phyloP scores from a whole-genome alignment of 768 basidiomycete genomes.

The Hortiboletus campestris region DNA sequence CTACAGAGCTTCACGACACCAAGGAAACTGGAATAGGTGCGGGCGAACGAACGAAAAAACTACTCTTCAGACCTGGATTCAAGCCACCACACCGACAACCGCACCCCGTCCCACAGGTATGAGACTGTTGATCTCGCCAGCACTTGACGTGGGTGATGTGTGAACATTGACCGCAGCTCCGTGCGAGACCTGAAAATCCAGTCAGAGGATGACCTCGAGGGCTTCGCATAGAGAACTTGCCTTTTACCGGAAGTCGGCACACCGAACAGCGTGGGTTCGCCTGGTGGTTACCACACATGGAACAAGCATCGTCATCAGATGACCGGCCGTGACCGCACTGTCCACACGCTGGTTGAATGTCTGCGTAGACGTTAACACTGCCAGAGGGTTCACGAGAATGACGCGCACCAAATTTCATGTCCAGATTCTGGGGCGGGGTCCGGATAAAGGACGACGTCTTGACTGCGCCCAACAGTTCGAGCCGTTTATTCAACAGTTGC shows the following conservation, averaged over 20 bases:
- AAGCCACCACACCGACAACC: conserved; percentile 54
- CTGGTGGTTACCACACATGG: conserved; percentile 41
- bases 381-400: neutral
- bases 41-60: conserved; percentile 15
- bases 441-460: conserved; percentile 30
- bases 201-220: neutral
- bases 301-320: conserved; percentile 39
- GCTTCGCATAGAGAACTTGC: conserved; percentile 33
- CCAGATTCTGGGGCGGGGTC: conserved; percentile 28
- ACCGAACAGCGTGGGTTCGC: conserved; percentile 60
- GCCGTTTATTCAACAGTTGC: conserved; percentile 66
- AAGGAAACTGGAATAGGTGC: neutral
- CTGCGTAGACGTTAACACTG: conserved; percentile 28
- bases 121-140: conserved; percentile 44
- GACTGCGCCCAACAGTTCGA: conserved; percentile 71
- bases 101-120: conserved; percentile 65
- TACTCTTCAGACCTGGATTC: neutral
- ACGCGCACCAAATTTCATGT: conserved; percentile 35
- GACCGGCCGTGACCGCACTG: conserved; percentile 39
- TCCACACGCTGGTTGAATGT: conserved; percentile 47
- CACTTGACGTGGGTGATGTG: conserved; percentile 69
- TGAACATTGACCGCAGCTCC: conserved; percentile 57
- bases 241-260: conserved; percentile 75
- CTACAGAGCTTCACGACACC: neutral
- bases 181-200: conserved; percentile 50